Evolutionary conservation across 2,329 filamentous ascomycete genomes (phyloP), one percentile per base, ranked within the genome.

Genomic region (Arthrobotrys conoides): DNA sequence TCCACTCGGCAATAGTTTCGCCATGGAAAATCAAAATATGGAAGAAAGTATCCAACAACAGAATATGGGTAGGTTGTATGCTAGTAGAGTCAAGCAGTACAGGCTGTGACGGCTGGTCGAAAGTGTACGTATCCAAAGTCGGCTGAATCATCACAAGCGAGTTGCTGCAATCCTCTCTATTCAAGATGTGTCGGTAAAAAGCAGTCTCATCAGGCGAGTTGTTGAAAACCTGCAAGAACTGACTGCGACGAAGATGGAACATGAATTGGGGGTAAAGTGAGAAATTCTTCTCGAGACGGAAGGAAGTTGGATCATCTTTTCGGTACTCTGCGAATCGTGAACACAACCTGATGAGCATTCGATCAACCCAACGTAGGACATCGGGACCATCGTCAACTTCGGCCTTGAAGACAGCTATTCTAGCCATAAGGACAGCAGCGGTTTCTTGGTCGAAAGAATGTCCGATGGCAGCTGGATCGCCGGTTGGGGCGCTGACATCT

Each of bases 1-100:
- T 91, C 96, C 96, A 99, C 84, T 97, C 94, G 0, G 96, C 96
- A 85, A 98, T 92, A 0, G 95, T 98, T 87, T 99, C 95, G 80
- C 96, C 96, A 83, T 99, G 94, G 89, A 98, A 99, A 82, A 99
- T 99, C 70, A 99, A 90, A 80, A 99, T 99, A 84, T 99, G 96
- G 89, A 99, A 99, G 88, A 99, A 99, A 0, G 96, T 98, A 83
- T 99, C 96, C 70, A 99, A 91, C 10, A 99, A 90, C 64, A 99
- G 89, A 78, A 98, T 93, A 77, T 97, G 96, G 22, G 94, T 93
- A 9, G 94, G 92, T 83, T 98, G 95, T 82, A 99, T 99, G 5
- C 94, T 97, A 41, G 94, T 94, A 14, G 95, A 98, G 84, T 99
- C 96, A 41, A 99, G 89, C 24, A 99, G 87, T n/a, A 99, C 96